Percentiles rank a stretch among this genome's conserved stretches.
Conservation (phyloP, 306 rosid species). For the Castanea mollissima region DNA sequence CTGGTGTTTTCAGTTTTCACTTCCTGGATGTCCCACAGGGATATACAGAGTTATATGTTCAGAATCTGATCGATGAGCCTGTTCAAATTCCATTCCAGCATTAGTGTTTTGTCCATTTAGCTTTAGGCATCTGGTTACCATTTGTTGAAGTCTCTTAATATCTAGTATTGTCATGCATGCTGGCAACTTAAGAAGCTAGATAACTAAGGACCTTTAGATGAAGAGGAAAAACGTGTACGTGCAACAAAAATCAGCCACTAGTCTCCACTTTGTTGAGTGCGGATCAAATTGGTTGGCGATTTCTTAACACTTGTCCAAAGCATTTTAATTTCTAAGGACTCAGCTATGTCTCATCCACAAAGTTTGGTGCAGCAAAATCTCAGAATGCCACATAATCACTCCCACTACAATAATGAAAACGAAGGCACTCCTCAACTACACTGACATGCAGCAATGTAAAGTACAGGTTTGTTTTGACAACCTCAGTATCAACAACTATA, state of each 20-base stretch:
- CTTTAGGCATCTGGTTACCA: no score
- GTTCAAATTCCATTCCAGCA: no score
- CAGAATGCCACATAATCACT: not conserved
- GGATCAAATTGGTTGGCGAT: constrained; percentile 25
- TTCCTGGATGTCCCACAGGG: no score
- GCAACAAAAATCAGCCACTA: constrained; percentile 1
- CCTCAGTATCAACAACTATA: constrained; percentile 23
- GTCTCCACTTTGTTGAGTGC: constrained; percentile 45
- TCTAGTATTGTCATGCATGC: no score
- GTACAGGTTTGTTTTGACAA: not conserved
- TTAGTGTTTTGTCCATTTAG: no score
- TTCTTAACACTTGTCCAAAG: constrained; percentile 26
- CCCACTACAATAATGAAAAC: not conserved
- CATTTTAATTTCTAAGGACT: not conserved
- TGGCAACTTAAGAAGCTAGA: no score
- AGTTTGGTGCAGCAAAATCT: constrained; percentile 17
- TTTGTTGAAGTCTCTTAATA: no score
- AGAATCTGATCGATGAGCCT: no score
- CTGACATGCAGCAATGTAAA: not conserved
- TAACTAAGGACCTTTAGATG: no score
- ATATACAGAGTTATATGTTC: no score
- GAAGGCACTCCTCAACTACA: constrained; percentile 18
- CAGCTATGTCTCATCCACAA: constrained; percentile 31
- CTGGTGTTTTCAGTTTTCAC: no score
- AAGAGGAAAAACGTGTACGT: no score